phyloP scores from a whole-genome alignment of 306 rosid species.

The Citrullus mucosospermus region DNA sequence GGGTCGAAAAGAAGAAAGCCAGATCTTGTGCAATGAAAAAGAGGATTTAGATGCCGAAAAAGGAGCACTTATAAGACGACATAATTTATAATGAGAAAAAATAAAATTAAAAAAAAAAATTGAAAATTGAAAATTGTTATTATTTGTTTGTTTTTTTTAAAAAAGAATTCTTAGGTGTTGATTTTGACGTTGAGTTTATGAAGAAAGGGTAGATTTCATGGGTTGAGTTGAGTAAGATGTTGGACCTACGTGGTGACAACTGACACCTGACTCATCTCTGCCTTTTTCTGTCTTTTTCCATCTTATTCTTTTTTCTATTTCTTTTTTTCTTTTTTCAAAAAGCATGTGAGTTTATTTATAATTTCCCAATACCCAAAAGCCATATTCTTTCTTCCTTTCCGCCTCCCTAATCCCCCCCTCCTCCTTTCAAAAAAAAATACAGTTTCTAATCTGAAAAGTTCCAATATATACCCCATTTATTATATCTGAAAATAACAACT shows the following conservation, averaged over 20 bases:
- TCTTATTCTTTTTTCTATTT: background rate
- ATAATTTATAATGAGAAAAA: constrained; percentile 10
- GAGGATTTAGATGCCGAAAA: background rate
- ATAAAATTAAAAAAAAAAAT: too few species aligned
- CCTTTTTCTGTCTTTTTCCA: constrained; percentile 20
- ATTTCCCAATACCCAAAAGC: background rate
- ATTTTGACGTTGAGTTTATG: constrained; percentile 35
- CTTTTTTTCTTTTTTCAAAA: background rate
- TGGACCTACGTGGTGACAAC: constrained; percentile 17
- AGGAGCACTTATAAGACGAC: background rate
- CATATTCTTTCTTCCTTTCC: background rate
- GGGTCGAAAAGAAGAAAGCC: background rate
- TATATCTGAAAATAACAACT: too few species aligned
- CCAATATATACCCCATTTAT: too few species aligned
- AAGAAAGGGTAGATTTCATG: background rate
- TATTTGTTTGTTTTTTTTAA: background rate
- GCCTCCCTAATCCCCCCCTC: too few species aligned
- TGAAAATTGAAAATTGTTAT: too few species aligned
- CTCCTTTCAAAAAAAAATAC: too few species aligned
- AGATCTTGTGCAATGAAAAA: background rate
- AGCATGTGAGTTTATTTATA: background rate
- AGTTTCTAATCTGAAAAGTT: too few species aligned
- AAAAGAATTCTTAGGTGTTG: constrained; percentile 15
- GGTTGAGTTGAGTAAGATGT: constrained; percentile 14
- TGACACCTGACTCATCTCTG: constrained; percentile 14